Conservation (phyloP, 306 rosid species). For the Luffa acutangula region DNA sequence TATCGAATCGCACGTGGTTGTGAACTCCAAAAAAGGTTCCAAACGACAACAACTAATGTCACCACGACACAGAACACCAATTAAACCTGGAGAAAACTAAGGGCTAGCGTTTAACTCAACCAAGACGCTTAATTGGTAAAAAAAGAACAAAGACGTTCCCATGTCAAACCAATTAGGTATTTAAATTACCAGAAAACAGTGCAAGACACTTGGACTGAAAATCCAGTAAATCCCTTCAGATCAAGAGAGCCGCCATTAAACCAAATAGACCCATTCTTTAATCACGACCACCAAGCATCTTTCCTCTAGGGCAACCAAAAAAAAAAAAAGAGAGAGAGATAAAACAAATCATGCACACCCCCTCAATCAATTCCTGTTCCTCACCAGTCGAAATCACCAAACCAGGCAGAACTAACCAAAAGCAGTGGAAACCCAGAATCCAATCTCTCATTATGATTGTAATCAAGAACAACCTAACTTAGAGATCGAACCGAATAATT, state of each 20-base stretch:
- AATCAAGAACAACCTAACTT: slow-evolving; percentile 8
- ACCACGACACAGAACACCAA: not conserved
- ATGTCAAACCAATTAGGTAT: not conserved
- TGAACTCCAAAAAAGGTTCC: not conserved
- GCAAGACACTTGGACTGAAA: not conserved
- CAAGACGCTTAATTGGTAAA: not conserved
- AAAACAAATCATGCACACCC: not conserved
- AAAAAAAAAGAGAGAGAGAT: not conserved
- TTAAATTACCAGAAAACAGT: not conserved
- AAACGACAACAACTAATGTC: not conserved
- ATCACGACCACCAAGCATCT: not conserved
- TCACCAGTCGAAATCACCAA: not conserved
- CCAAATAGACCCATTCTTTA: not conserved
- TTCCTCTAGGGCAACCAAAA: slow-evolving; percentile 10
- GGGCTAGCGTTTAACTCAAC: not conserved
- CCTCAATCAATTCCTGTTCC: not conserved
- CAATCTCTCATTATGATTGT: slow-evolving; percentile 3
- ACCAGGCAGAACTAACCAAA: not conserved
- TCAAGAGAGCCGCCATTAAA: not conserved
- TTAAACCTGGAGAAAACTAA: not conserved
- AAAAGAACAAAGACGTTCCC: not conserved
- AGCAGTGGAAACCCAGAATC: not conserved
- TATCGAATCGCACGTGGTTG: not conserved
- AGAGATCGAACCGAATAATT: slow-evolving; percentile 1
- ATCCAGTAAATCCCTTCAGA: slow-evolving; percentile 9